A percentile compares a stretch with the other conserved stretches of the same genome.
These are phyloP conservation scores for Hyaloscypha finlandica DNA, from an alignment of 495 filamentous ascomycete genomes.

Conservation along the genomic window DNA sequence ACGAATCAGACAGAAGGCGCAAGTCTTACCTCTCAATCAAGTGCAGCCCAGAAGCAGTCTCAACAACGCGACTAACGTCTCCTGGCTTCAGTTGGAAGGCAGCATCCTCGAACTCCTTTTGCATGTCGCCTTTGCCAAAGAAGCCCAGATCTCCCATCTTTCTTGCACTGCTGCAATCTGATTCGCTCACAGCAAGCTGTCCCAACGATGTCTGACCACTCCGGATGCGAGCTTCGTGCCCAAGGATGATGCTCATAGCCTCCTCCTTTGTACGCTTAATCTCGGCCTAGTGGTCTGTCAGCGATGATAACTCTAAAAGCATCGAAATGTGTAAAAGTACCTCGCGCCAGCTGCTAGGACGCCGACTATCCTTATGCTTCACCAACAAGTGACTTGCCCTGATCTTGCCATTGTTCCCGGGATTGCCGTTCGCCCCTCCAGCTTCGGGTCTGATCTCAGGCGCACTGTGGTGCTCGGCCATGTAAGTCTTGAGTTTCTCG, in stretches of 20 bases:
- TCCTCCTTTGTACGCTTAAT: slow-evolving; percentile 90
- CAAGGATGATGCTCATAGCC: slow-evolving; percentile 73
- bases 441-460: slow-evolving; percentile 51
- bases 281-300: slow-evolving; percentile 48
- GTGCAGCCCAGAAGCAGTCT: slow-evolving; percentile 93
- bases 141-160: slow-evolving; percentile 95
- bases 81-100: slow-evolving; percentile 84
- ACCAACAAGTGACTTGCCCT: slow-evolving; percentile 87
- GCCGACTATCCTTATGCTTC: slow-evolving; percentile 84
- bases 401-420: slow-evolving; percentile 78
- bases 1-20: background rate
- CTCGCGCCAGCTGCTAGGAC: slow-evolving; percentile 91
- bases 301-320: background rate
- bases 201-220: slow-evolving; percentile 66
- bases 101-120: slow-evolving; percentile 97
- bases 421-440: slow-evolving; percentile 41
- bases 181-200: slow-evolving; percentile 83
- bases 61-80: slow-evolving; percentile 80
- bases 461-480: slow-evolving; percentile 76
- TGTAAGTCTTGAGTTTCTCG: slow-evolving; percentile 88
- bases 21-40: slow-evolving; percentile 84
- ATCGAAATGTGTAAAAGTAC: slow-evolving; percentile 33
- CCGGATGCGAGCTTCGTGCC: slow-evolving; percentile 72
- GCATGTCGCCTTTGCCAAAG: slow-evolving; percentile 94
- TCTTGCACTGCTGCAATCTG: slow-evolving; percentile 90